A percentile compares a stretch with the other conserved stretches of the same genome.
These are phyloP conservation scores for Pseudogymnoascus sp. DNA, from an alignment of 2,329 filamentous ascomycete genomes.

Conservation along the genomic window DNA sequence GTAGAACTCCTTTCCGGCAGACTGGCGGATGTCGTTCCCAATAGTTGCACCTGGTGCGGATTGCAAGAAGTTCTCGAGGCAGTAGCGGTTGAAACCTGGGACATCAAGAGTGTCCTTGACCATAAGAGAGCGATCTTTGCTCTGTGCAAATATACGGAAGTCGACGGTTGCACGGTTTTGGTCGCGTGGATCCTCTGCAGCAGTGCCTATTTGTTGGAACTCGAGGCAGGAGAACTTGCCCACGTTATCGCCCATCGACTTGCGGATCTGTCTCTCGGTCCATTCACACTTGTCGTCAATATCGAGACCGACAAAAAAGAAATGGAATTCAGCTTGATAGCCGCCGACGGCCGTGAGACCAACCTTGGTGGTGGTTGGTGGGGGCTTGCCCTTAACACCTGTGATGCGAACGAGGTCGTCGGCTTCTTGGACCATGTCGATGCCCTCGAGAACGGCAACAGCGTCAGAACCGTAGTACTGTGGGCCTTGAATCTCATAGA, in stretches of 20 bases:
- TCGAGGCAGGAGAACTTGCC: constrained; percentile 27
- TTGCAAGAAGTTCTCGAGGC: constrained; percentile 29
- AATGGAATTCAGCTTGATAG: constrained; percentile 39
- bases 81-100: not conserved
- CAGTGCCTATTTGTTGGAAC: constrained; percentile 31
- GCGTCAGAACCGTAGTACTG: constrained; percentile 30
- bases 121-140: constrained; percentile 28
- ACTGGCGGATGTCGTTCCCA: constrained; percentile 31
- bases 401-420: constrained; percentile 25
- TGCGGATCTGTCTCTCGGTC: constrained; percentile 33
- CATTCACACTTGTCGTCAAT: constrained; percentile 35
- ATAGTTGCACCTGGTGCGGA: constrained; percentile 35
- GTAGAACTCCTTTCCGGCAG: constrained; percentile 23
- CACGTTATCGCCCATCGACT: constrained; percentile 25
- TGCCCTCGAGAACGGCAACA: constrained; percentile 25
- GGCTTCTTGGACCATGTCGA: constrained; percentile 36
- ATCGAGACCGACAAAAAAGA: constrained; percentile 36
- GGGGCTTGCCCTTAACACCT: constrained; percentile 23
- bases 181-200: constrained; percentile 31
- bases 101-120: constrained; percentile 16
- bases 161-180: constrained; percentile 42
- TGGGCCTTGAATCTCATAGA: constrained; percentile 33
- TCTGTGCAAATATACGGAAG: constrained; percentile 39
- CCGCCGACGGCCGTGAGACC: constrained; percentile 37
- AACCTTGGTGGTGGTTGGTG: constrained; percentile 32